These are phyloP conservation scores for Globisporangium sylvaticum DNA, from an alignment of 352 stramenopile species.

Conservation along the genomic window DNA sequence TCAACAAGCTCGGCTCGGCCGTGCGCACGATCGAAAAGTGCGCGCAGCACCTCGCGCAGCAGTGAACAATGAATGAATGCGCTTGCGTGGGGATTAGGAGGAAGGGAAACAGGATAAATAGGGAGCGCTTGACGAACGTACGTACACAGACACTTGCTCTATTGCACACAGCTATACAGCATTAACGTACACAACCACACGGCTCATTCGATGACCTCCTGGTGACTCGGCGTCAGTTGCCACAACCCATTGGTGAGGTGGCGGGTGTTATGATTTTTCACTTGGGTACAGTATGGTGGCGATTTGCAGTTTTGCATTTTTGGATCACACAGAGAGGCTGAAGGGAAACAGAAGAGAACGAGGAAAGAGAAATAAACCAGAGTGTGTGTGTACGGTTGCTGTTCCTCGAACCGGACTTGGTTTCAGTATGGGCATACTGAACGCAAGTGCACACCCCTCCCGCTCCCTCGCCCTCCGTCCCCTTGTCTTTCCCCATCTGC, in stretches of 20 bases:
- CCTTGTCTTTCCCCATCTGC: not conserved
- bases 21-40: constrained; percentile 86
- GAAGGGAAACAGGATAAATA: not conserved
- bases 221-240: not conserved
- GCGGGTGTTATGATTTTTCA: not conserved
- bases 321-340: not conserved
- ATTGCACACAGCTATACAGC: not conserved
- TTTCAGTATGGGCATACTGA: constrained; percentile 15
- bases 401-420: constrained; percentile 1
- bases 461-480: not conserved
- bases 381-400: constrained; percentile 5
- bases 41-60: constrained; percentile 34
- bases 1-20: constrained; percentile 86
- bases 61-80: not conserved
- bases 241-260: not conserved
- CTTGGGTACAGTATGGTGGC: constrained; percentile 5
- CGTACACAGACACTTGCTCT: not conserved
- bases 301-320: no score
- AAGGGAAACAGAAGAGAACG: not conserved
- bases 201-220: no score
- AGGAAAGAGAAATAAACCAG: not conserved
- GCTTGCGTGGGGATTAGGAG: not conserved
- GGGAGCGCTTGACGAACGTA: not conserved
- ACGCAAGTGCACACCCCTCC: constrained; percentile 4
- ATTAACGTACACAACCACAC: not conserved